Percentiles rank a stretch among this genome's conserved stretches.
Evolutionary conservation across 805 yeast genomes (phyloP).

Genomic region (Yarrowia sp.): DNA sequence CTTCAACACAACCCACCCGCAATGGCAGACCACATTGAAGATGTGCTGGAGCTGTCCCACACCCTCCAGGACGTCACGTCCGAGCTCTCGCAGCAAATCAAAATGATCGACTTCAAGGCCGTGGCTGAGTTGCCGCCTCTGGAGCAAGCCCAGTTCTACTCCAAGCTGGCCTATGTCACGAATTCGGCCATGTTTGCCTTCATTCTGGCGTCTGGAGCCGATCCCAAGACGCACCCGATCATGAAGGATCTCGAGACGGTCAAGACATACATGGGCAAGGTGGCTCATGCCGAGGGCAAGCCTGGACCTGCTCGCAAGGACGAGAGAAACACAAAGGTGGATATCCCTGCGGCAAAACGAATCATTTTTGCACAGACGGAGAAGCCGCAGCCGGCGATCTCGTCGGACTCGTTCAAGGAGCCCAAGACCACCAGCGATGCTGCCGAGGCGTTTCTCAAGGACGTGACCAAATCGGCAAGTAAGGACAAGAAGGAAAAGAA

Average conservation of each 20-base stretch:
- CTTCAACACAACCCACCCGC: neutral
- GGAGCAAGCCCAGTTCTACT: constrained; percentile 32
- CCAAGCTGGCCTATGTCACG: constrained; percentile 32
- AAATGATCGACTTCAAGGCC: constrained; percentile 9
- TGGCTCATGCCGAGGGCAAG: constrained; percentile 40
- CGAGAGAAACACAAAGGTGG: constrained; percentile 18
- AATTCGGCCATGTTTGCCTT: constrained; percentile 37
- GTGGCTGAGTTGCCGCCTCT: neutral
- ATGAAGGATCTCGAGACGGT: constrained; percentile 66
- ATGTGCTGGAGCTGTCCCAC: constrained; percentile 4
- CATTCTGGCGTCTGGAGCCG: constrained; percentile 56
- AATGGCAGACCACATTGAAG: constrained; percentile 20
- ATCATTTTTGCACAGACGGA: constrained; percentile 18
- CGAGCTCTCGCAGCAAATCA: constrained; percentile 8
- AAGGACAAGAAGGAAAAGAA: constrained; percentile 13
- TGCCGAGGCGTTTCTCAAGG: constrained; percentile 16
- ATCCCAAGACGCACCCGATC: constrained; percentile 57
- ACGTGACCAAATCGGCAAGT: constrained; percentile 1
- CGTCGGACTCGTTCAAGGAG: neutral
- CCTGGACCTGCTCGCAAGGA: constrained; percentile 9
- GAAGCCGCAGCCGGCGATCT: neutral
- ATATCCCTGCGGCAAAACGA: constrained; percentile 9
- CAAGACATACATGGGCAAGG: constrained; percentile 62
- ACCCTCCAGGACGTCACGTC: neutral
- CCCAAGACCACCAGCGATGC: constrained; percentile 2